Evolutionary conservation across 129 eudicot genomes (phyloP), one percentile per base, ranked within the genome.

Genomic region (Lactuca sativa): DNA sequence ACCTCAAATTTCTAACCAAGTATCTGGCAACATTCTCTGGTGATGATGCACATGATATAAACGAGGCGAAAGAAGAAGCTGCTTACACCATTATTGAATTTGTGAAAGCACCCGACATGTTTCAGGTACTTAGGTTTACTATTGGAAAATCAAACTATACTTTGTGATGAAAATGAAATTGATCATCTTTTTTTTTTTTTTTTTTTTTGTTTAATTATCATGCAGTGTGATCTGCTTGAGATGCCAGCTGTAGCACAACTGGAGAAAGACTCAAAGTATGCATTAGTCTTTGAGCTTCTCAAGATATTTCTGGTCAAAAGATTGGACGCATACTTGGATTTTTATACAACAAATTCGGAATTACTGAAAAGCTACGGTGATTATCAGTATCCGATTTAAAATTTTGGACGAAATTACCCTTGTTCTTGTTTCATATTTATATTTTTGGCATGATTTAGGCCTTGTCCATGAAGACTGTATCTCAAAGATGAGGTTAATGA

Each of bases 401-500:
- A n/a, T 9, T 49, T 10, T 7, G 3, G n/a, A 44, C 3, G 3
- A 4, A n/a, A 41, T 61, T 10, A 13, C 13, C 30, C 54, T 54
- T 36, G 16, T 55, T 36, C 37, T 3, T 59, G 16, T 56, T 67
- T 52, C 17, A 49, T 11, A 36, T 41, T 10, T 51, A 9, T 63
- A 7, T 10, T 70, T 38, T 44, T 78, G 82, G 41, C 32, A 58
- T 44, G 67, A 59, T 68, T 54, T 65, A 92, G 97, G 95, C 55
- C 89, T 92, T 78, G 87, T 84, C 34, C 90, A 92, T 74, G 98
- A 92, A 79, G 98, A 92, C 54, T 88, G 91, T 61, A 51, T 86
- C 52, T 63, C 83, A 47, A 92, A 92, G 79, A 92, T 92, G 98
- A 84, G 91, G 70, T 70, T 92, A 85, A 73, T 88, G 80, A 86